Conservation (phyloP, 2,329 filamentous ascomycete species). For the Trichothecium sympodiale region DNA sequence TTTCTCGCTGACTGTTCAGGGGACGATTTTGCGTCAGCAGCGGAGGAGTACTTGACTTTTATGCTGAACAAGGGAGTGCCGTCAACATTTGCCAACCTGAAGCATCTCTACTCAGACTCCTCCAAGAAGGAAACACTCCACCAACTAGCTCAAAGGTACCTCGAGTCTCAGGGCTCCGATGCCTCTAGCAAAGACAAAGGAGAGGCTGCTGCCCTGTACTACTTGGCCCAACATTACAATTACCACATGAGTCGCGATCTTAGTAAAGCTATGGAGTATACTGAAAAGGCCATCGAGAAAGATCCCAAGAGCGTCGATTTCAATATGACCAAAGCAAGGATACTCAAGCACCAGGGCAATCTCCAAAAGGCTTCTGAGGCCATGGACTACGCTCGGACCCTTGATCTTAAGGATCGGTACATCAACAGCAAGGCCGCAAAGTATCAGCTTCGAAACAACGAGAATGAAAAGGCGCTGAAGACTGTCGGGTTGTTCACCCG, state of each 20-base stretch:
- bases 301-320: constrained; percentile 79
- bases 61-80: constrained; percentile 91
- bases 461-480: constrained; percentile 74
- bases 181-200: constrained; percentile 43
- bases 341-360: constrained; percentile 85
- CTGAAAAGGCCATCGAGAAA: constrained; percentile 72
- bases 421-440: constrained; percentile 98
- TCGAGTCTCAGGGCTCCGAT: constrained; percentile 45
- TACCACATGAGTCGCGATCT: constrained; percentile 81
- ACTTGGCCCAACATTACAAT: constrained; percentile 94
- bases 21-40: constrained; percentile 68
- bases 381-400: constrained; percentile 77
- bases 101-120: constrained; percentile 73
- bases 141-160: constrained; percentile 67
- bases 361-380: constrained; percentile 66
- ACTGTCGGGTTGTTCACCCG: constrained; percentile 92
- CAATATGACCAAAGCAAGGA: constrained; percentile 88
- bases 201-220: constrained; percentile 74
- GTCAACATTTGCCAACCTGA: constrained; percentile 93
- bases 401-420: constrained; percentile 87
- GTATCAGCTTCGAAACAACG: constrained; percentile 86
- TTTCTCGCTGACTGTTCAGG: constrained; percentile 40
- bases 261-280: constrained; percentile 66
- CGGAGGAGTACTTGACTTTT: constrained; percentile 65
- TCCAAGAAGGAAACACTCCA: constrained; percentile 70